Base-by-base conservation (phyloP, 225 moss, liverwort and hornwort genomes). In the Climacium dendroides region DNA sequence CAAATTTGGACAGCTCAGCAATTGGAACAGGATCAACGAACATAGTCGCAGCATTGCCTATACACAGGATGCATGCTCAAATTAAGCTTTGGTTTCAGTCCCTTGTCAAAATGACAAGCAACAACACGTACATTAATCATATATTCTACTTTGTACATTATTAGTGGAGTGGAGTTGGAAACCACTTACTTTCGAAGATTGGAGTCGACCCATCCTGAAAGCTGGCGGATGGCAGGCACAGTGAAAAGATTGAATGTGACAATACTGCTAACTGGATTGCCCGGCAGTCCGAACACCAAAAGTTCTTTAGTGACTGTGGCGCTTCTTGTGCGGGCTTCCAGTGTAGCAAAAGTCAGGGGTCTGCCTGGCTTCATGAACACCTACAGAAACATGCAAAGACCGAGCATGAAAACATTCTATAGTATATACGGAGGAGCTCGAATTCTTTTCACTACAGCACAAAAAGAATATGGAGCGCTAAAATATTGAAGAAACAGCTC, bases 341-440 rank as follows among this genome's bases (percentile, higher is more conserved):
- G 87, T 30, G 97, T 96, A 53, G 99, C 99, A 91, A 99, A 97
- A 69, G 96, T 94, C n/a, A 96, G 48, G 29, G 99, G 99, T 86
- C 88, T 99, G 85, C 99, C 99, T 47, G 99, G 99, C 89, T 95
- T 99, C 96, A 99, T 94, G 59, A 94, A 93, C 78, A 99, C 96
- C 99, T 99, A 94, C 79, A 83, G 61, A 75, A 19, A 77, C 76
- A 88, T 4, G 41, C 61, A 74, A 67, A 63, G 23, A 41, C 50
- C 64, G 11, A 79, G 79, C n/a, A 65, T 67, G 39, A 75, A 15
- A 76, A 76, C 11, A 19, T 29, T 48, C 29, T 37, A 10, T 8
- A 74, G 26, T 6, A 32, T 22, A 26, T 11, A 25, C 30, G 10
- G 16, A 37, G 55, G 18, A 17, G 18, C 47, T 73, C 35, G 5